Percentiles rank a stretch among this genome's conserved stretches.
These are phyloP conservation scores for Backusella liffmaniae DNA, from an alignment of 192 early-diverging fungal species.

Conservation along the genomic window DNA sequence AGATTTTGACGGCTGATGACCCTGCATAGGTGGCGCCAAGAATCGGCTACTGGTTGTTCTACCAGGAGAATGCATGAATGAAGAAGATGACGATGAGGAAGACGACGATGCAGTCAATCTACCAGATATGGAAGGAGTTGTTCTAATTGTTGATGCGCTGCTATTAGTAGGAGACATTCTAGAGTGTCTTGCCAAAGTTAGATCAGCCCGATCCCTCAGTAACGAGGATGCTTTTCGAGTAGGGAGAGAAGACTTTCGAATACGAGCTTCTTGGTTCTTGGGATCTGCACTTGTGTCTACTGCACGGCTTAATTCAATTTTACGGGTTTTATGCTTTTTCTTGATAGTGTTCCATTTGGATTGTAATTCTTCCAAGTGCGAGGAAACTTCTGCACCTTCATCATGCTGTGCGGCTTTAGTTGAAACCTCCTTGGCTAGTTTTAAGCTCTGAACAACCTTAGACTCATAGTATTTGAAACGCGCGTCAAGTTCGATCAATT, in stretches of 20 bases:
- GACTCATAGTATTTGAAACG: conserved; percentile 40
- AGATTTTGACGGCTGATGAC: conserved; percentile 15
- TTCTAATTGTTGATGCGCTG: background rate
- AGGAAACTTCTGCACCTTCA: background rate
- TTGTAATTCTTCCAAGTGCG: conserved; percentile 9
- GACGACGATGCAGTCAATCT: background rate
- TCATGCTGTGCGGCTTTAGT: background rate
- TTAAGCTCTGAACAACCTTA: conserved; percentile 8
- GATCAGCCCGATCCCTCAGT: conserved; percentile 15
- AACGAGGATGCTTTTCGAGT: conserved; percentile 27
- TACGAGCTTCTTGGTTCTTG: conserved; percentile 1
- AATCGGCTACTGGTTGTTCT: conserved; percentile 1
- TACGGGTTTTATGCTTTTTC: conserved; percentile 13
- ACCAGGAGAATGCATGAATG: background rate
- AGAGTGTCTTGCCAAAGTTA: conserved; percentile 2
- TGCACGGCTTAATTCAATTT: conserved; percentile 7
- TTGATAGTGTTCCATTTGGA: conserved; percentile 5
- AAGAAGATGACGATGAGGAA: background rate
- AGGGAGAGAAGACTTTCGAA: conserved; percentile 29
- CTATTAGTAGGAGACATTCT: conserved; percentile 8
- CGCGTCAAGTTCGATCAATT: conserved; percentile 42
- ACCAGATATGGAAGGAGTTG: conserved; percentile 4
- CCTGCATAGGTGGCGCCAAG: background rate
- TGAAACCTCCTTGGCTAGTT: background rate
- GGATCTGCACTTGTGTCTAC: conserved; percentile 15